Conservation (phyloP, 352 stramenopile genomes). For the Phytophthora kernoviae region DNA sequence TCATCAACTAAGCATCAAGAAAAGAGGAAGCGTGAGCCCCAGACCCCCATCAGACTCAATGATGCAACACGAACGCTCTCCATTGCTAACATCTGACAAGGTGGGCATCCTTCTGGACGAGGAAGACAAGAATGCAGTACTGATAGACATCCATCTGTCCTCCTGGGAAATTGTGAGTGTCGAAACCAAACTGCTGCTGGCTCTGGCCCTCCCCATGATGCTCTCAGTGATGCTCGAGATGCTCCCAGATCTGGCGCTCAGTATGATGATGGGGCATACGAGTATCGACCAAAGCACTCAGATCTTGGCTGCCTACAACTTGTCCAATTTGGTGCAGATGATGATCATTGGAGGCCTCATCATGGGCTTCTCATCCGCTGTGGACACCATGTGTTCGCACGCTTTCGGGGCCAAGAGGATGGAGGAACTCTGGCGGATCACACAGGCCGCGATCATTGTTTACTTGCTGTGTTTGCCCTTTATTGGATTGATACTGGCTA, state of each 20-base stretch:
- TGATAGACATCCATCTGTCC: constrained; percentile 25
- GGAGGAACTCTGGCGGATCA: constrained; percentile 67
- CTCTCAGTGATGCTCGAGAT: constrained; percentile 53
- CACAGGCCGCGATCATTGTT: constrained; percentile 58
- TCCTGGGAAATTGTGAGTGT: constrained; percentile 44
- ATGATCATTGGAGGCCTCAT: constrained; percentile 54
- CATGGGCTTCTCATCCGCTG: constrained; percentile 55
- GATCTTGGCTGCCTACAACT: constrained; percentile 61
- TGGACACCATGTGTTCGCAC: constrained; percentile 73
- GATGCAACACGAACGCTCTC: constrained; percentile 21
- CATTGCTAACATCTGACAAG: constrained; percentile 34
- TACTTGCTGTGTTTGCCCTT: constrained; percentile 46
- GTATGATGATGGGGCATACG: constrained; percentile 70
- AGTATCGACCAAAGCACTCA: constrained; percentile 50
- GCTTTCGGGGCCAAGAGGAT: constrained; percentile 64
- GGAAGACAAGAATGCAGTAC: constrained; percentile 39
- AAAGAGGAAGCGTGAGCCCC: constrained; percentile 20
- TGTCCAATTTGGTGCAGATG: constrained; percentile 57
- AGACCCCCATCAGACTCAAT: constrained; percentile 5
- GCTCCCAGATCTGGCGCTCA: constrained; percentile 47
- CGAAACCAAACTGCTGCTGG: constrained; percentile 35
- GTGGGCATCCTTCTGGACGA: constrained; percentile 42
- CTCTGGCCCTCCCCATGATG: constrained; percentile 52
- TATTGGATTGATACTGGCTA: constrained; percentile 42
- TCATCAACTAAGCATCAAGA: constrained; percentile 13